Evolutionary conservation across 169 alveolate species (phyloP), one percentile per base, ranked within the genome.

Genomic region (Cryptosporidium baileyi): DNA sequence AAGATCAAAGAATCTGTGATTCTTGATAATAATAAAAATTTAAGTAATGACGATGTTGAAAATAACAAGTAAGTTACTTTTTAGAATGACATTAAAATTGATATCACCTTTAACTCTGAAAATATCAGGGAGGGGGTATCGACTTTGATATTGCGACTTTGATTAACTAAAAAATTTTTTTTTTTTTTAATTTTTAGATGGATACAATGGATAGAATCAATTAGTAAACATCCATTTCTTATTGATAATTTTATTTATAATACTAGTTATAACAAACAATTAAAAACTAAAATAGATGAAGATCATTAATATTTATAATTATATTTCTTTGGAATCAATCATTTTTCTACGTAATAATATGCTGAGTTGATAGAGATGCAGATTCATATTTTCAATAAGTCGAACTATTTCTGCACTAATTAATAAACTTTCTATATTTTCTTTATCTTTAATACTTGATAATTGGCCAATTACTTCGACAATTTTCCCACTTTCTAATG

Each of bases 151-250:
- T n/a, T n/a, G n/a, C n/a, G n/a, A n/a, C n/a, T n/a, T n/a, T n/a
- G n/a, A n/a, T n/a, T n/a, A n/a, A n/a, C n/a, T n/a, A n/a, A n/a
- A n/a, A n/a, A n/a, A n/a, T n/a, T n/a, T 59, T 59, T n/a, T 28
- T 13, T 24, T 6, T 11, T 65, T 38, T 0, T 34, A 13, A 24
- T 6, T 38, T 19, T 52, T 54, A 74, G 85, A 11, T 74, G 85
- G 85, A 74, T 54, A 22, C 74, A 74, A 59, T 74, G 85, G 85
- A 24, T 74, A 15, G 85, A 74, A 4, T 54, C 85, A 36, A 74
- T 74, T 22, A 74, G 57, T 19, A 74, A 26, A 36, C 85, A 74
- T 13, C 85, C 85, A 4, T 74, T 74, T 57, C 30, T 74, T 1
- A 24, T 74, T 32, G 85, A 74, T 11, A 74, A 74, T 43, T 74